Percentiles rank a stretch among this genome's conserved stretches.
These are phyloP conservation scores for Luffa aegyptiaca DNA, from an alignment of 306 rosid species.

Conservation along the genomic window DNA sequence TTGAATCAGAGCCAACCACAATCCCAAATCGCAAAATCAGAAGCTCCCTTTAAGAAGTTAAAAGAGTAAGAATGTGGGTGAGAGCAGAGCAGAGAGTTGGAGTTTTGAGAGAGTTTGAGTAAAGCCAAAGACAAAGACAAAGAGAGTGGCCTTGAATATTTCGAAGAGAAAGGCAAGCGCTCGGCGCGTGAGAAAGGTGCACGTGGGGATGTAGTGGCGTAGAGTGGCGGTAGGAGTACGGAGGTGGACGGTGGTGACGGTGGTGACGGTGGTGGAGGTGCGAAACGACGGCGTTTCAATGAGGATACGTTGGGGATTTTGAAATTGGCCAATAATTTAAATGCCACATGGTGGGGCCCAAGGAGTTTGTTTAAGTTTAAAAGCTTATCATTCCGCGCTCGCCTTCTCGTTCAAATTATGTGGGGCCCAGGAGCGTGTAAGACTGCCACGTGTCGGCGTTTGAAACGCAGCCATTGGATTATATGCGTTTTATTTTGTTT, in stretches of 20 bases:
- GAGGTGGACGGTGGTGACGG: conserved; percentile 6
- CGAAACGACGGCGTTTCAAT: conserved; percentile 32
- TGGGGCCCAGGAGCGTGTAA: background rate
- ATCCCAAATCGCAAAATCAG: background rate
- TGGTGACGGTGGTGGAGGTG: background rate
- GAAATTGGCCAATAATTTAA: conserved; percentile 20
- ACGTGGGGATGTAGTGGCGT: background rate
- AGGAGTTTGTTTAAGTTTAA: conserved; percentile 7
- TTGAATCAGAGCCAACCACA: conserved; percentile 7
- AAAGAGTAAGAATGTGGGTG: conserved; percentile 16
- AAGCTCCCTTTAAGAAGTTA: background rate
- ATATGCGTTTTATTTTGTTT: background rate
- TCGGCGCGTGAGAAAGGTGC: conserved; percentile 20
- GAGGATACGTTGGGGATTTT: conserved; percentile 24
- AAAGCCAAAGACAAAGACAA: conserved; percentile 35
- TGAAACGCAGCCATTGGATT: background rate
- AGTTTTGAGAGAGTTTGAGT: conserved; percentile 17
- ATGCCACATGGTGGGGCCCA: conserved; percentile 66
- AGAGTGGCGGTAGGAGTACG: background rate
- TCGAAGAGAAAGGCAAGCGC: conserved; percentile 12
- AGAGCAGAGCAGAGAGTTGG: background rate
- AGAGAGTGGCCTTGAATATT: conserved; percentile 28
- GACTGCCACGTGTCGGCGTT: background rate
- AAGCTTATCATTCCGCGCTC: conserved; percentile 66
- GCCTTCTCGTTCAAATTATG: conserved; percentile 57